phyloP scores from a whole-genome alignment of 2,329 filamentous ascomycete species.

The Lomentospora prolificans region DNA sequence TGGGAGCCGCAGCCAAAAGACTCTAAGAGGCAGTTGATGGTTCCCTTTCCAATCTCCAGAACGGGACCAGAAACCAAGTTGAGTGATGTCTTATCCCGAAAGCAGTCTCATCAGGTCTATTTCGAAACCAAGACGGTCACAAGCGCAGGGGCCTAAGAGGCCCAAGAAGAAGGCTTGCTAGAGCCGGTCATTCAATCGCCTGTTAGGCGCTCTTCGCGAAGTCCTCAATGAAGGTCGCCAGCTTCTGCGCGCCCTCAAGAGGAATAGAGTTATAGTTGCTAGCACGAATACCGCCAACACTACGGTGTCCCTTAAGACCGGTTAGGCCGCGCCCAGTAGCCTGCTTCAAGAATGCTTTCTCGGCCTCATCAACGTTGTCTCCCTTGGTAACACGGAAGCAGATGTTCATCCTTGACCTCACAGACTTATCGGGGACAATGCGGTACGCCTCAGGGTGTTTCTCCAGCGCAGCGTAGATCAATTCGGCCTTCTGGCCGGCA shows the following conservation, averaged over 20 bases:
- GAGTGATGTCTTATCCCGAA: neutral
- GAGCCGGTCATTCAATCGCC: no score
- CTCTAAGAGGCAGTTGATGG: no score
- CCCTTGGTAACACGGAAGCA: constrained; percentile 67
- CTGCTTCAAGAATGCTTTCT: constrained; percentile 71
- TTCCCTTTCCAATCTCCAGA: neutral
- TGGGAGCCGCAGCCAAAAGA: no score
- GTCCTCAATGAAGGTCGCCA: constrained; percentile 50
- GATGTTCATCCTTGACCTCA: constrained; percentile 86
- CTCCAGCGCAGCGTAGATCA: constrained; percentile 73
- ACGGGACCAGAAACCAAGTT: neutral
- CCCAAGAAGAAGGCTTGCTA: no score
- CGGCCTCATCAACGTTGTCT: constrained; percentile 55
- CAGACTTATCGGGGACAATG: constrained; percentile 64
- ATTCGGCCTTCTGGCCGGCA: constrained; percentile 61
- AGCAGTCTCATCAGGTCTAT: neutral
- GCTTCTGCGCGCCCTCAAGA: constrained; percentile 54
- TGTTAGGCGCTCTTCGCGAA: constrained; percentile 32
- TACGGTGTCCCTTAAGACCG: constrained; percentile 82
- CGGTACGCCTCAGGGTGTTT: constrained; percentile 62
- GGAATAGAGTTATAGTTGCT: constrained; percentile 85
- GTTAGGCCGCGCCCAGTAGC: constrained; percentile 59
- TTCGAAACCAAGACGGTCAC: no score
- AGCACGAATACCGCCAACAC: constrained; percentile 74
- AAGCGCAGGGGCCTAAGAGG: no score